Evolutionary conservation across 2,329 filamentous ascomycete genomes (phyloP).

Genomic region (Ascochyta clinopodiicola): DNA sequence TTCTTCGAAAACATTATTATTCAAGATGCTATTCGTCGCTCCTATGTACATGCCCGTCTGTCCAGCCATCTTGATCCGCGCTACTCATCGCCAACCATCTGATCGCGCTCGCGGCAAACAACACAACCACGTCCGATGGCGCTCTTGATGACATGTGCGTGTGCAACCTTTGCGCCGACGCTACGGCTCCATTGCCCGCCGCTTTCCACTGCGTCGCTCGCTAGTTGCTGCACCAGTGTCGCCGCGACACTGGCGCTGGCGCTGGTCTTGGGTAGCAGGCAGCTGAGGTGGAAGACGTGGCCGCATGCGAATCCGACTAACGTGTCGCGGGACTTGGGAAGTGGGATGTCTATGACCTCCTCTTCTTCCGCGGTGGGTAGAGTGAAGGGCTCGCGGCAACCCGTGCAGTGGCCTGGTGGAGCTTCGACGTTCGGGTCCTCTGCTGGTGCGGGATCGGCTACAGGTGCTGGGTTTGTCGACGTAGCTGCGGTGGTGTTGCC

Average conservation of each 20-base stretch:
- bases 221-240: conserved; percentile 53
- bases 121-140: conserved; percentile 63
- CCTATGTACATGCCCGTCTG: background rate
- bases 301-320: conserved; percentile 82
- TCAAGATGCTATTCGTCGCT: background rate
- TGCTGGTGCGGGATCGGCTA: conserved; percentile 34
- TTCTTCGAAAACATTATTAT: background rate
- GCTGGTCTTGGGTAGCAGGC: conserved; percentile 62
- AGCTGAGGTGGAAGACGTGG: conserved; percentile 79
- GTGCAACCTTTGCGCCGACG: conserved; percentile 63
- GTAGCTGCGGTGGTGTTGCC: conserved; percentile 30
- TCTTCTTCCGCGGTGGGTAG: conserved; percentile 41
- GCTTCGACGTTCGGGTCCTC: conserved; percentile 32
- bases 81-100: conserved; percentile 10
- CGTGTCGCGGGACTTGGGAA: conserved; percentile 60
- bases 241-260: conserved; percentile 52
- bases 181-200: conserved; percentile 62
- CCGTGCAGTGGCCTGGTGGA: conserved; percentile 44
- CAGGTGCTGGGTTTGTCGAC: conserved; percentile 24
- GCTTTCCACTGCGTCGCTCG: conserved; percentile 52
- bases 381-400: conserved; percentile 41
- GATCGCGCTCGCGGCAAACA: conserved; percentile 40
- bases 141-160: conserved; percentile 86
- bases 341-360: conserved; percentile 30
- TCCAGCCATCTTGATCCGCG: background rate